Conservation (phyloP, 495 filamentous ascomycete genomes). For the Apiosordaria backusii region DNA sequence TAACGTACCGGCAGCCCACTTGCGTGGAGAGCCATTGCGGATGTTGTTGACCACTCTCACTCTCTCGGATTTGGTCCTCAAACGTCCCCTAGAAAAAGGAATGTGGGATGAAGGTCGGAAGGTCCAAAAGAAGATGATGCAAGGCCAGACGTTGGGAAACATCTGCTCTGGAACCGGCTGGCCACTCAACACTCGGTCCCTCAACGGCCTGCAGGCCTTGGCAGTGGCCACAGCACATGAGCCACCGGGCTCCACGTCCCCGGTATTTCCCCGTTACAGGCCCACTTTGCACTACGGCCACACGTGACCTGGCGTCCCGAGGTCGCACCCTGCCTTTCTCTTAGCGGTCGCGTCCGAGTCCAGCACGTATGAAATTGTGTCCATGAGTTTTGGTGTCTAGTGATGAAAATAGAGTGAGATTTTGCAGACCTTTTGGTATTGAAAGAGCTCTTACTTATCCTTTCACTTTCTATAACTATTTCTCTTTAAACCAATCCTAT, state of each 20-base stretch:
- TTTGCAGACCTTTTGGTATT: background rate
- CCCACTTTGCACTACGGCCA: background rate
- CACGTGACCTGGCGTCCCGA: constrained; percentile 28
- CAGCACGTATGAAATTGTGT: background rate
- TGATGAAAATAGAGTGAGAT: background rate
- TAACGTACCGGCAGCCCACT: constrained; percentile 42
- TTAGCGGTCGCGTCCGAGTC: constrained; percentile 3
- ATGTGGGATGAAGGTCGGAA: constrained; percentile 15
- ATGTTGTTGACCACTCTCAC: constrained; percentile 18
- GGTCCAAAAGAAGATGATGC: constrained; percentile 15
- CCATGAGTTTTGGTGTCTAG: background rate
- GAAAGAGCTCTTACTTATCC: background rate
- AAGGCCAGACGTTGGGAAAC: constrained; percentile 14
- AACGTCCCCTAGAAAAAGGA: constrained; percentile 2
- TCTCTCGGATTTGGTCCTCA: background rate
- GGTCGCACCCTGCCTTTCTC: background rate
- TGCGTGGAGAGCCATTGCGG: constrained; percentile 41
- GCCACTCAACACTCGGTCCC: constrained; percentile 12
- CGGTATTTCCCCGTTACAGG: constrained; percentile 8
- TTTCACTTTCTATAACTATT: background rate
- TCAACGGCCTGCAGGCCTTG: constrained; percentile 11
- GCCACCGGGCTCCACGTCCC: constrained; percentile 11
- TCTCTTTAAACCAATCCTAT: background rate
- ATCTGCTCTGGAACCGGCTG: background rate
- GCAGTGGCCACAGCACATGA: constrained; percentile 4